These are phyloP conservation scores for Avena eriantha DNA, from an alignment of 176 grass and related monocot species.

Conservation along the genomic window DNA sequence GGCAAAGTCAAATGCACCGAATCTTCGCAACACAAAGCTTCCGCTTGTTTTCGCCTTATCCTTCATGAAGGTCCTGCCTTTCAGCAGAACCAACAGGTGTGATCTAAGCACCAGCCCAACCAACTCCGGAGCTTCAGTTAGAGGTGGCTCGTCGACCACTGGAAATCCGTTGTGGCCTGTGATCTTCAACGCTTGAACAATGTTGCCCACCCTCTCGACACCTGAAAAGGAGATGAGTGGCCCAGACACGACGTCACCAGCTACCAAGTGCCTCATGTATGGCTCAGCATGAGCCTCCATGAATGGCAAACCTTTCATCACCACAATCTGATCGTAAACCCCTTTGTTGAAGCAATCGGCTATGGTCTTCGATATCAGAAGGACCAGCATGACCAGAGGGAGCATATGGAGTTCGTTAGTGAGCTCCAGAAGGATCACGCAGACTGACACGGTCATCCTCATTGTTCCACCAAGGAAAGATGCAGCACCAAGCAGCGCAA, in stretches of 20 bases:
- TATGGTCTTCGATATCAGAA: slow-evolving; percentile 90
- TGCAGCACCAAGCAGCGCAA: slow-evolving; percentile 81
- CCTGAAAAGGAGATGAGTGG: slow-evolving; percentile 75
- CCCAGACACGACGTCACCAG: slow-evolving; percentile 76
- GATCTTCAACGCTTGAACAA: slow-evolving; percentile 67
- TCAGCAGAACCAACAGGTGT: slow-evolving; percentile 77
- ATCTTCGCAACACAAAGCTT: slow-evolving; percentile 57
- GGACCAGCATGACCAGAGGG: slow-evolving; percentile 93
- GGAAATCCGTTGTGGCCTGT: slow-evolving; percentile 95
- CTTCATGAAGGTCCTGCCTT: slow-evolving; percentile 69
- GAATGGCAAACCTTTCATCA: slow-evolving; percentile 95
- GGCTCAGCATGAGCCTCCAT: slow-evolving; percentile 95
- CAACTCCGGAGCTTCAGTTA: slow-evolving; percentile 76
- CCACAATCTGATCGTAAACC: slow-evolving; percentile 86
- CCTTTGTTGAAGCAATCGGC: slow-evolving; percentile 93
- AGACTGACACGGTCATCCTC: slow-evolving; percentile 96
- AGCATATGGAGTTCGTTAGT: slow-evolving; percentile 92
- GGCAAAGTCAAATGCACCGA: slow-evolving; percentile 71
- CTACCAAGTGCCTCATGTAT: slow-evolving; percentile 73
- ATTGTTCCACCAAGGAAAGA: slow-evolving; percentile 94
- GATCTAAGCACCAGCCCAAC: slow-evolving; percentile 84
- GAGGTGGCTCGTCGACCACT: slow-evolving; percentile 83
- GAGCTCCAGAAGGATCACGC: slow-evolving; percentile 92
- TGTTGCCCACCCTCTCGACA: slow-evolving; percentile 77
- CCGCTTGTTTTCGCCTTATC: slow-evolving; percentile 60